Evolutionary conservation across 1,284 basidiomycete species (phyloP), one percentile per base, ranked within the genome.

Genomic region (Ceratobasidium papillatum): DNA sequence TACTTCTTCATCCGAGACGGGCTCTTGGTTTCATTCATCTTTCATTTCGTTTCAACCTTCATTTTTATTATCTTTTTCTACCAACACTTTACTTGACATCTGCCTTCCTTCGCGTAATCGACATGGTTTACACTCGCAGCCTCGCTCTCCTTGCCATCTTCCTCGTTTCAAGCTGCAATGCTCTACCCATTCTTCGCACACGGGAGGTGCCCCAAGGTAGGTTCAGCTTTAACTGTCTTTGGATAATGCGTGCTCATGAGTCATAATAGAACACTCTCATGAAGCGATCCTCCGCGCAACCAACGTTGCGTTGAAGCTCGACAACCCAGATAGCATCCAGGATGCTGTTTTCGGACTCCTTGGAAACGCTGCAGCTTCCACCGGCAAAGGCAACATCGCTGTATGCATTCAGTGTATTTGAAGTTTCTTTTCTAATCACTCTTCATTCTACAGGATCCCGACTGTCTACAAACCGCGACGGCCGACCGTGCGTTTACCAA

Each of bases 121-220:
- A 72, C 34, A 72, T 72, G 69, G 58, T 72, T 38, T 72, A 43
- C 34, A 38, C 58, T 62, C 58, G 58, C 27, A 62, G 58, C 36
- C 69, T 72, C n/a, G 45, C 58, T 52, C 79, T 78, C 76, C 80
- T 81, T 71, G 83, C 81, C 69, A 80, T 80, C 75, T 74, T 41
- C 32, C 75, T 76, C 45, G 63, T 59, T 27, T 74, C 63, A 7
- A 32, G 54, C 36, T 66, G 51, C 43, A 34, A 19, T 17, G 82
- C 86, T 69, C 79, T 84, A 41, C 87, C 88, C 36, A 65, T 78
- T 43, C 45, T 74, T n/a, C 59, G 47, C n/a, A 56, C 30, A 11
- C 87, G 89, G 78, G 89, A 90, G 80, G 90, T 90, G 51, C 89
- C 90, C 54, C 90, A 90, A 84, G 89, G 89, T 89, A 78, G 36